Evolutionary conservation across 2,329 filamentous ascomycete species (phyloP), one percentile per base, ranked within the genome.

Genomic region (Pseudocercospora macadamiae): DNA sequence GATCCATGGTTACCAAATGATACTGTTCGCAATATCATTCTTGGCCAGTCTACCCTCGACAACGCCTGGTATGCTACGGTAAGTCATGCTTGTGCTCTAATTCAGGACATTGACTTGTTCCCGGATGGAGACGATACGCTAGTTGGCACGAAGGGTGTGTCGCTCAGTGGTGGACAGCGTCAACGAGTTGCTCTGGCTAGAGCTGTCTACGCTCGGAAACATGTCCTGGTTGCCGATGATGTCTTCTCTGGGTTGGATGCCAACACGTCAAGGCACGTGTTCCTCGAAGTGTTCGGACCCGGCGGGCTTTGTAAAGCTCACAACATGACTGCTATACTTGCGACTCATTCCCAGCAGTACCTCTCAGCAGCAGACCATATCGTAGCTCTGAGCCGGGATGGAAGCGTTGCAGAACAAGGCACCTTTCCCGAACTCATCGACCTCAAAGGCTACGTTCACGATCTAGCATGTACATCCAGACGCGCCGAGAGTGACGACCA

Each of bases 71-170:
- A 93, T 70, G 76, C 80, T 1, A 84, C 86, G 66, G 90, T 91
- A 0, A 73, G 93, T 6, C 81, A 85, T 32, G 89, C 87, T 2
- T 95, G 90, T 61, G 89, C 89, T 0, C 71, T 96, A 42, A 82
- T 82, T 52, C 90, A 90, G 69, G 91, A 96, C 66, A 77, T 96
- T 28, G 83, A 87, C 14, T 90, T 91, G 78, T 80, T 96, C 14
- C 77, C 84, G 0, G 89, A 93, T 68, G 90, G 90, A 3, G 90
- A 95, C 66, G 75, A 84, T 47, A 96, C 91, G 0, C 89, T 93
- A 68, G 90, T 96, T 53, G 91, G 91, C 9, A 89, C 89, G 2
- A 93, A 93, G 62, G 91, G 91, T 5, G 90, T 95, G 66, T 93
- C 93, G 66, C 78, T 96, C 5, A 91, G 88, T 61, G 91, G 91